These are phyloP conservation scores for Pistacia atlantica DNA, from an alignment of 345 rosid species.

Conservation along the genomic window DNA sequence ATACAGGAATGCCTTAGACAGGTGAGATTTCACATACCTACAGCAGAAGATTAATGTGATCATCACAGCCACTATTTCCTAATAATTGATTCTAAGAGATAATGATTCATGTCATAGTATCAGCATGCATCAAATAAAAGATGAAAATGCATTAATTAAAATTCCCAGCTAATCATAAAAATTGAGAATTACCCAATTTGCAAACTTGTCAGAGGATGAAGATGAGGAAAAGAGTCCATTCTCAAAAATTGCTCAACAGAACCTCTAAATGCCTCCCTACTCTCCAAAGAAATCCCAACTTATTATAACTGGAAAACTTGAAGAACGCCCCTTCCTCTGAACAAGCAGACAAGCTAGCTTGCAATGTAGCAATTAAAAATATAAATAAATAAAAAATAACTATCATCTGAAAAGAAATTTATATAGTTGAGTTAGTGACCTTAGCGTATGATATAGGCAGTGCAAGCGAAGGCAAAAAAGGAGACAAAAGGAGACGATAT, in stretches of 20 bases:
- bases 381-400: not conserved
- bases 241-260: not conserved
- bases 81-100: no score
- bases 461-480: not conserved
- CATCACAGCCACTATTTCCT: not conserved
- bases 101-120: not conserved
- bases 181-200: conserved; percentile 19
- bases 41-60: not conserved
- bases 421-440: not conserved
- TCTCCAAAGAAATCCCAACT: conserved; percentile 3
- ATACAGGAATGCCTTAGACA: conserved; percentile 19
- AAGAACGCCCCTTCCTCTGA: not conserved
- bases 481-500: not conserved
- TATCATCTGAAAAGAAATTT: no score
- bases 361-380: not conserved
- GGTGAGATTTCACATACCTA: conserved; percentile 22
- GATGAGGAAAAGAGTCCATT: conserved; percentile 22
- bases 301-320: not conserved
- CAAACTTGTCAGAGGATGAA: conserved; percentile 26
- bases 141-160: no score
- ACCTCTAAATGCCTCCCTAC: not conserved
- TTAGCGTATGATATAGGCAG: not conserved
- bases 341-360: not conserved
- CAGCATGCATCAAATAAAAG: not conserved
- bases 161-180: no score